phyloP scores from a whole-genome alignment of 306 rosid species.

The Crataegus laevigata region DNA sequence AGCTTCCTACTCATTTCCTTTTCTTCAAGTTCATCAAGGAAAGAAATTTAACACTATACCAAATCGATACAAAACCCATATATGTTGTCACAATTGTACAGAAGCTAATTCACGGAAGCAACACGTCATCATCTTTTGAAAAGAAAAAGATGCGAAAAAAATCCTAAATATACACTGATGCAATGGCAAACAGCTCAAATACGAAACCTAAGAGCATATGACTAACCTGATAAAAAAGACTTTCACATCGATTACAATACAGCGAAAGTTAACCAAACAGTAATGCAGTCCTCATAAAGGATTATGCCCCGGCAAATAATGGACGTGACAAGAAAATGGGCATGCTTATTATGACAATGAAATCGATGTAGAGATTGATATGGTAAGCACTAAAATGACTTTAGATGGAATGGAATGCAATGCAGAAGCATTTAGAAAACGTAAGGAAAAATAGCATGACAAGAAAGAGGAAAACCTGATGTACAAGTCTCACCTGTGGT shows the following conservation, averaged over 20 bases:
- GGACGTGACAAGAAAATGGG: background rate
- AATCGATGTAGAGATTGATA: background rate
- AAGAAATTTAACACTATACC: background rate
- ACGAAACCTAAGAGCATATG: background rate
- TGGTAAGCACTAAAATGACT: background rate
- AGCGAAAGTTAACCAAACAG: background rate
- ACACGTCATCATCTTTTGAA: background rate
- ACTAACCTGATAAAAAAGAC: background rate
- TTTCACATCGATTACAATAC: background rate
- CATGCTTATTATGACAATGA: background rate
- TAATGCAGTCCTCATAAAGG: background rate
- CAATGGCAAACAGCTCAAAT: background rate
- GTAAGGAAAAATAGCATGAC: background rate
- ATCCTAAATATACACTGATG: background rate
- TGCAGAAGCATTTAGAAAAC: background rate
- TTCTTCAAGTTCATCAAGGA: background rate
- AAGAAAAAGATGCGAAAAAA: background rate
- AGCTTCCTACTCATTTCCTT: background rate
- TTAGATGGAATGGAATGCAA: background rate
- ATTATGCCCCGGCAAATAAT: background rate
- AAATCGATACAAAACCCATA: background rate
- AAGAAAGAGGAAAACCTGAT: constrained; percentile 9
- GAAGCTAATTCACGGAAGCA: background rate
- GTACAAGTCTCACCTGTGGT: background rate
- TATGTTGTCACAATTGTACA: background rate